Evolutionary conservation across 2,329 filamentous ascomycete genomes (phyloP).

Genomic region (Zymoseptoria passerinii): DNA sequence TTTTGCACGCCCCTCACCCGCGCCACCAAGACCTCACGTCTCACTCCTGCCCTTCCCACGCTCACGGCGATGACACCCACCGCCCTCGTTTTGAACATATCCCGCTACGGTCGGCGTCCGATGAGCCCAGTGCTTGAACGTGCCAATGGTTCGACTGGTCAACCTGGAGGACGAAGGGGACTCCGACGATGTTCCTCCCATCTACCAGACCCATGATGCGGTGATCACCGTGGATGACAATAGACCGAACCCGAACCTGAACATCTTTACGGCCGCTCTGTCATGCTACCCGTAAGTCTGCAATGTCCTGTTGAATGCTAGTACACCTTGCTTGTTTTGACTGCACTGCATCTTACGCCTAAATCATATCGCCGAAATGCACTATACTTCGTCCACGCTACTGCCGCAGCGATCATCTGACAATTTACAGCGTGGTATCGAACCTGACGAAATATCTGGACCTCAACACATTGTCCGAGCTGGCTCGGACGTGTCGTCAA

Average conservation of each 20-base stretch:
- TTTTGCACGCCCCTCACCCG: background rate
- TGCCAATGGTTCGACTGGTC: slow-evolving; percentile 37
- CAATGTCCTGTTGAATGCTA: background rate
- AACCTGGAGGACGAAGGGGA: slow-evolving; percentile 32
- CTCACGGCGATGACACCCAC: background rate
- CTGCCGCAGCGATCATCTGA: slow-evolving; percentile 20
- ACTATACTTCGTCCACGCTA: background rate
- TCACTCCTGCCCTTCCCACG: background rate
- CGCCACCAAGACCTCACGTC: background rate
- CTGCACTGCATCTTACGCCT: background rate
- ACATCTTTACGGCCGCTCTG: slow-evolving; percentile 53
- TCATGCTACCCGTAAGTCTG: slow-evolving; percentile 59
- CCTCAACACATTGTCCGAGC: slow-evolving; percentile 74
- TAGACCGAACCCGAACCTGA: slow-evolving; percentile 46
- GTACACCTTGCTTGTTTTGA: background rate
- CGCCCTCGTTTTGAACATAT: background rate
- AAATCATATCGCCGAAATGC: background rate
- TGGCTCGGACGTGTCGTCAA: slow-evolving; percentile 73
- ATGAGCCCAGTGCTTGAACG: slow-evolving; percentile 10
- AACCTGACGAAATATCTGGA: slow-evolving; percentile 71
- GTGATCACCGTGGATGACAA: slow-evolving; percentile 20
- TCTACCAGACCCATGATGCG: slow-evolving; percentile 13
- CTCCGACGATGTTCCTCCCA: slow-evolving; percentile 21
- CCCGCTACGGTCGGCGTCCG: background rate
- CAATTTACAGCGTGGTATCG: slow-evolving; percentile 57